A percentile compares a stretch with the other conserved stretches of the same genome.
Conservation (phyloP, 148 eudicot species). For the Linanthus parryae region DNA sequence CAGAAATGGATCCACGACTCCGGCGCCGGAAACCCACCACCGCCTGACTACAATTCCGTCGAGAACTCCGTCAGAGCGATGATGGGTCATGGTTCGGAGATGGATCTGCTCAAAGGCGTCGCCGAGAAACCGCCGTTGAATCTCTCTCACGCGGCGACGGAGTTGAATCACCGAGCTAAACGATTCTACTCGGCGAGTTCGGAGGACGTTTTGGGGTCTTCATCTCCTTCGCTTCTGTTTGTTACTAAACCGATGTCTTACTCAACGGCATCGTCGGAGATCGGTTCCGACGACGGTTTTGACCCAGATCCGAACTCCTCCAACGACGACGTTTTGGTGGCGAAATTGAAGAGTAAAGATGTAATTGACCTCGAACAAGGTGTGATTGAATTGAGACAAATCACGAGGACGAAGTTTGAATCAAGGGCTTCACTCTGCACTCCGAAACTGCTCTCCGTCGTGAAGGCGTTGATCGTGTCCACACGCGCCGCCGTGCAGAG, state of each 20-base stretch:
- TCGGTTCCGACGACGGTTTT: slow-evolving; percentile 9
- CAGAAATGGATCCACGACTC: no score
- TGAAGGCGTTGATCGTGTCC: slow-evolving; percentile 36
- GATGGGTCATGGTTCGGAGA: slow-evolving; percentile 53
- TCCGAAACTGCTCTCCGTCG: slow-evolving; percentile 27
- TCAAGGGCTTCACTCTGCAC: slow-evolving; percentile 53
- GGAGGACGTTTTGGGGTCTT: slow-evolving; percentile 75
- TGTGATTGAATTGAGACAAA: slow-evolving; percentile 35
- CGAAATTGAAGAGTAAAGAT: slow-evolving; percentile 39
- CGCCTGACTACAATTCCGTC: no score
- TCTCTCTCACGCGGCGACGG: slow-evolving; percentile 54
- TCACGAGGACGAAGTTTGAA: slow-evolving; percentile 42
- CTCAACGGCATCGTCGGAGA: slow-evolving; percentile 60
- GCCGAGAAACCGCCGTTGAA: slow-evolving; percentile 36
- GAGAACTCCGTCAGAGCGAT: no score
- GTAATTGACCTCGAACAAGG: slow-evolving; percentile 53
- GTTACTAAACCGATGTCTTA: slow-evolving; percentile 61
- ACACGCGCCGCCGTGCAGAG: slow-evolving; percentile 45
- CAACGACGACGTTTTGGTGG: slow-evolving; percentile 39
- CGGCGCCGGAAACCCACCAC: no score
- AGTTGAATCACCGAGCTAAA: slow-evolving; percentile 42
- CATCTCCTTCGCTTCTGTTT: slow-evolving; percentile 53
- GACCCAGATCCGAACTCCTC: no score
- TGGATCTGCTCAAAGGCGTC: slow-evolving; percentile 45
- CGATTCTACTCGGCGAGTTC: slow-evolving; percentile 44